Percentiles rank a stretch among this genome's conserved stretches.
phyloP scores from a whole-genome alignment of 257 asterid species.

The Ilex asprella region DNA sequence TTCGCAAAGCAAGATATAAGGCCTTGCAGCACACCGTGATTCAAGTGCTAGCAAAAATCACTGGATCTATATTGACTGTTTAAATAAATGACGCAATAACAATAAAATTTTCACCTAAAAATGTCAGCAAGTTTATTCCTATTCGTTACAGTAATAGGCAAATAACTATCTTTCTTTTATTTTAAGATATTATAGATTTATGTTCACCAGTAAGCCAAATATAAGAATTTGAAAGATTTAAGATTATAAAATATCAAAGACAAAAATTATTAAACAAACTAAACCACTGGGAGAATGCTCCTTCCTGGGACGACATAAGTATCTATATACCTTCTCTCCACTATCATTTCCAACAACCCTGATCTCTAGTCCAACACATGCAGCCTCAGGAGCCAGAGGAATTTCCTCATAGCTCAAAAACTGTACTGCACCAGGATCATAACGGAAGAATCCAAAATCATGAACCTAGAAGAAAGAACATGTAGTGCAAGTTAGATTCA shows the following conservation, averaged over 20 bases:
- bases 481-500: slow-evolving; percentile 3
- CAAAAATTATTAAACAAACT: slow-evolving; percentile 10
- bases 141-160: too few relatives aligned
- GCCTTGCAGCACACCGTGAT: not conserved
- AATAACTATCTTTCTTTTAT: too few relatives aligned
- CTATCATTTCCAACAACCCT: slow-evolving; percentile 99
- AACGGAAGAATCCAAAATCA: slow-evolving; percentile 93
- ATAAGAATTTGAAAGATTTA: not conserved
- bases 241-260: not conserved
- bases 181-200: too few relatives aligned
- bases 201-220: too few relatives aligned
- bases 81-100: too few relatives aligned
- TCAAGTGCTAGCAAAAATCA: not conserved
- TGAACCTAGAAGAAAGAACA: slow-evolving; percentile 56
- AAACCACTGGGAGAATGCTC: not conserved
- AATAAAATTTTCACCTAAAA: too few relatives aligned
- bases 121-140: too few relatives aligned
- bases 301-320: not conserved
- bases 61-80: too few relatives aligned
- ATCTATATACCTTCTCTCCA: slow-evolving; percentile 84
- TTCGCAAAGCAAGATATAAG: too few relatives aligned
- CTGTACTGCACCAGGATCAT: slow-evolving; percentile 80
- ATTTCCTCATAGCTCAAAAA: slow-evolving; percentile 93
- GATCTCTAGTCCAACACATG: slow-evolving; percentile 94
- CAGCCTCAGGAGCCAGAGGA: slow-evolving; percentile 95